Evolutionary conservation across 1,139 yeast genomes (phyloP).

Genomic region (Yamadazyma kanchanaburiensis): DNA sequence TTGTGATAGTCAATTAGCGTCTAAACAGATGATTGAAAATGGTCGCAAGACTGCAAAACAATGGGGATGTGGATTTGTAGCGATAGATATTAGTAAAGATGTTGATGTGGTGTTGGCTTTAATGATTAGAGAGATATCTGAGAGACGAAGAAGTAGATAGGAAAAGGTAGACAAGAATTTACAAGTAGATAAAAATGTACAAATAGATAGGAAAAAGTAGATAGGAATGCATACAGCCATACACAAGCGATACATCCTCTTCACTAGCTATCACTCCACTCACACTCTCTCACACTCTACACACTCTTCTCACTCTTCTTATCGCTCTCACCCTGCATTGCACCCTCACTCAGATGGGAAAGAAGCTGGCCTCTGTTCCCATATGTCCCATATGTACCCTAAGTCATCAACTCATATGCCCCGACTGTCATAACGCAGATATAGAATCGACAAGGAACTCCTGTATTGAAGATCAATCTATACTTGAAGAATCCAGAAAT

Average conservation of each 20-base stretch:
- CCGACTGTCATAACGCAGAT: slow-evolving; percentile 17
- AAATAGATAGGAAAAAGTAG: too few species aligned
- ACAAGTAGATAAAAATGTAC: too few species aligned
- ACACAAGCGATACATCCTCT: not conserved
- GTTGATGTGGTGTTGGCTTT: slow-evolving; percentile 56
- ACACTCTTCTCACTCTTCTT: too few species aligned
- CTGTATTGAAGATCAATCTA: slow-evolving; percentile 22
- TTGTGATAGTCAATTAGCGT: slow-evolving; percentile 48
- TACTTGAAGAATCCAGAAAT: slow-evolving; percentile 16
- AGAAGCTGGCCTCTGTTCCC: too few species aligned
- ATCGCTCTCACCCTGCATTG: too few species aligned
- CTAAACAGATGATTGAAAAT: slow-evolving; percentile 53
- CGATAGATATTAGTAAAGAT: slow-evolving; percentile 47
- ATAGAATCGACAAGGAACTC: slow-evolving; percentile 21
- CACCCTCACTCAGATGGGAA: too few species aligned
- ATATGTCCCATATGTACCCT: slow-evolving; percentile 15
- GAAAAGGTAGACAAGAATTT: too few species aligned
- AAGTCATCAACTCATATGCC: slow-evolving; percentile 13
- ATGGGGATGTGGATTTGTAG: slow-evolving; percentile 67
- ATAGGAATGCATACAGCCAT: too few species aligned
- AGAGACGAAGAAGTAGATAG: slow-evolving; percentile 26
- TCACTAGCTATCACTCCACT: not conserved
- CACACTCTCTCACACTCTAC: not conserved
- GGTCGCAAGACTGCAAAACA: slow-evolving; percentile 53
- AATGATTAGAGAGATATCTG: slow-evolving; percentile 58